Percentiles rank a stretch among this genome's conserved stretches.
Evolutionary conservation across 139 green algal genomes (phyloP).

Genomic region (Edaphochlamys debaryana): DNA sequence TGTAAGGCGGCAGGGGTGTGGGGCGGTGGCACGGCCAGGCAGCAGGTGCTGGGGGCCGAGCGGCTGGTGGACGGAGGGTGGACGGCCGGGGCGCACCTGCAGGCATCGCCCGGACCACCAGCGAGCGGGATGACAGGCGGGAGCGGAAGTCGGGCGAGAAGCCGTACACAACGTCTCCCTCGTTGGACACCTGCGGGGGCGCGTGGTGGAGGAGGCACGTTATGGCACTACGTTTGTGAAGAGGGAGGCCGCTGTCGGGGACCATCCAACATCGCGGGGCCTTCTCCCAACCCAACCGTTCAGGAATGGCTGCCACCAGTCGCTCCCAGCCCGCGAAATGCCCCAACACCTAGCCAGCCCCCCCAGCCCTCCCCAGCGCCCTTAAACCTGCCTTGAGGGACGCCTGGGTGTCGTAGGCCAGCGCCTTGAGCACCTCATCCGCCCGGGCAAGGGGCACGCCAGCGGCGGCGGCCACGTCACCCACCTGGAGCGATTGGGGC

Average conservation of each 20-base stretch:
- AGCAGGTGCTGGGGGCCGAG: no score
- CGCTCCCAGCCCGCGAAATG: no score
- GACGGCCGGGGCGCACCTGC: no score
- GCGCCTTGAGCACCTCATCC: constrained; percentile 82
- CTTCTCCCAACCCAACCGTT: no score
- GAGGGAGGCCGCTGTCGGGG: neutral
- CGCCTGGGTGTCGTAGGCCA: constrained; percentile 83
- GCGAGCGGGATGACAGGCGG: constrained; percentile 66
- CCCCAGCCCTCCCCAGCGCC: no score
- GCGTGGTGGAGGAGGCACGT: neutral
- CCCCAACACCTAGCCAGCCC: no score
- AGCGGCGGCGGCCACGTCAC: constrained; percentile 72
- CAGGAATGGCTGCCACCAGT: no score
- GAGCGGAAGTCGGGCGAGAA: constrained; percentile 76
- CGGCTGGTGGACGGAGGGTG: no score
- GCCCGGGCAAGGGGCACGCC: constrained; percentile 77
- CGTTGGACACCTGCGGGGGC: constrained; percentile 77
- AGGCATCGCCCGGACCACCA: constrained; percentile 72
- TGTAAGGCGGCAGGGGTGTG: no score
- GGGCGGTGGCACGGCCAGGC: no score
- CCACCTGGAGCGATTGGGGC: constrained; percentile 66
- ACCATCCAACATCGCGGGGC: no score
- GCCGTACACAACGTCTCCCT: constrained; percentile 91
- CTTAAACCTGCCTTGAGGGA: constrained; percentile 86
- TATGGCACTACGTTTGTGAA: neutral